These are phyloP conservation scores for Pleurotus salmoneostramineus DNA, from an alignment of 768 basidiomycete species.

Conservation along the genomic window DNA sequence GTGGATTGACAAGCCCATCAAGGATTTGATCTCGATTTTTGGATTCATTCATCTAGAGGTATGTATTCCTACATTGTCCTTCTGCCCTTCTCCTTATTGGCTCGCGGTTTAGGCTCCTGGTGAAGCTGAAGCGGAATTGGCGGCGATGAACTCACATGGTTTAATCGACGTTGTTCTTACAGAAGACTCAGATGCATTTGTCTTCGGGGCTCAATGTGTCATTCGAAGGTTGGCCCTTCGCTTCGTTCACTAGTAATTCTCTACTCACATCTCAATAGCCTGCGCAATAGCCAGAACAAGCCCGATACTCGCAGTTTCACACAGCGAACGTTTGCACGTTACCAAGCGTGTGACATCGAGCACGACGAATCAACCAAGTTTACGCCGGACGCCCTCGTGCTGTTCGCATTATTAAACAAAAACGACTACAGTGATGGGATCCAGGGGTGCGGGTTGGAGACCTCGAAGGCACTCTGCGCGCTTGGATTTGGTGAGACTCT, in stretches of 20 bases:
- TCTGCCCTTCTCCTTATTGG: background rate
- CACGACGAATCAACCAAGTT: background rate
- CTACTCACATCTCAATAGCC: too few relatives aligned
- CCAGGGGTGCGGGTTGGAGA: background rate
- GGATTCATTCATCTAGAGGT: constrained; percentile 32
- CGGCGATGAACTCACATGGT: constrained; percentile 1
- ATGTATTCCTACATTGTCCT: background rate
- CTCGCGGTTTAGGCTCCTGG: constrained; percentile 7
- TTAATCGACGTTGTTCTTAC: constrained; percentile 8
- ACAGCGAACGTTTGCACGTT: constrained; percentile 15
- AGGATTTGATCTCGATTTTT: constrained; percentile 33
- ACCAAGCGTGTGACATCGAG: background rate
- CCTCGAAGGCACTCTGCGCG: background rate
- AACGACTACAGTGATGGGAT: background rate
- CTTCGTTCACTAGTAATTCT: constrained; percentile 2
- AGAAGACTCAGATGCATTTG: constrained; percentile 5
- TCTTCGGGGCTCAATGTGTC: constrained; percentile 38
- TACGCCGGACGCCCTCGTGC: background rate
- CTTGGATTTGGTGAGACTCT: background rate
- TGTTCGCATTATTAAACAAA: background rate
- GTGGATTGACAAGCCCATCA: constrained; percentile 19
- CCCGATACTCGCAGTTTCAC: too few relatives aligned
- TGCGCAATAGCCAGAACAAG: too few relatives aligned
- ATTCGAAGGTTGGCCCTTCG: constrained; percentile 32
- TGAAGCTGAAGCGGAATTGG: constrained; percentile 11